phyloP scores from a whole-genome alignment of 106 monocot genomes.

The Iris macrosiphon region DNA sequence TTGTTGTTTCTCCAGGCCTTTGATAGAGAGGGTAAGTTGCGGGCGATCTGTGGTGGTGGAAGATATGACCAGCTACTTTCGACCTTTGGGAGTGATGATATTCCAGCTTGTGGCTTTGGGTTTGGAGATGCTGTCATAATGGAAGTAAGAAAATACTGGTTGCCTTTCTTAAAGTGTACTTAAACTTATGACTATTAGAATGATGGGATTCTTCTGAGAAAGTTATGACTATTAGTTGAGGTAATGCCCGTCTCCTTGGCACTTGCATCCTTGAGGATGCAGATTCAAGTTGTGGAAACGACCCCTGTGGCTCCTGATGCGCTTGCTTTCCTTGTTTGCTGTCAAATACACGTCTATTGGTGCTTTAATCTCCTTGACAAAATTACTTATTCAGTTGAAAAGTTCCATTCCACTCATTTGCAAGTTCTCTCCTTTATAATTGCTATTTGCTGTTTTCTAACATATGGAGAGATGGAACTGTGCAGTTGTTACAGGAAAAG shows the following conservation, averaged over 20 bases:
- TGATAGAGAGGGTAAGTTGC: slow-evolving; percentile 88
- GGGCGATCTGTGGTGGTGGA: slow-evolving; percentile 98
- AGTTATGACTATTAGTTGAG: background rate
- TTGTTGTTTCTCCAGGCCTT: slow-evolving; percentile 53
- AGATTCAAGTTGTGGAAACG: no score
- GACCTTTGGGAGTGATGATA: slow-evolving; percentile 84
- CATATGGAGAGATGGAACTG: background rate
- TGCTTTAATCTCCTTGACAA: no score
- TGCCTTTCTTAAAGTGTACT: background rate
- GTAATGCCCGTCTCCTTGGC: background rate
- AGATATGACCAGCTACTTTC: slow-evolving; percentile 87
- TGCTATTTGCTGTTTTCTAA: background rate
- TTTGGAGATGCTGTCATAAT: slow-evolving; percentile 99
- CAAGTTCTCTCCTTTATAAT: slow-evolving; percentile 4
- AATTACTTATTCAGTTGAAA: no score
- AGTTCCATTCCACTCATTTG: no score
- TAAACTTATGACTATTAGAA: background rate
- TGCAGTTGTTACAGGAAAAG: slow-evolving; percentile 91
- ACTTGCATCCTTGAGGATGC: no score
- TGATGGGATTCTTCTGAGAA: background rate
- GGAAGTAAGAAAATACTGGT: slow-evolving; percentile 49
- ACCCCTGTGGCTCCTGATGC: no score
- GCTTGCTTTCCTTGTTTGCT: no score
- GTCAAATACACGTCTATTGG: no score
- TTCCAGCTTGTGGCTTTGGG: slow-evolving; percentile 96